Base-by-base conservation (phyloP, 192 early-diverging fungal genomes). In the Coemansia sp. region DNA sequence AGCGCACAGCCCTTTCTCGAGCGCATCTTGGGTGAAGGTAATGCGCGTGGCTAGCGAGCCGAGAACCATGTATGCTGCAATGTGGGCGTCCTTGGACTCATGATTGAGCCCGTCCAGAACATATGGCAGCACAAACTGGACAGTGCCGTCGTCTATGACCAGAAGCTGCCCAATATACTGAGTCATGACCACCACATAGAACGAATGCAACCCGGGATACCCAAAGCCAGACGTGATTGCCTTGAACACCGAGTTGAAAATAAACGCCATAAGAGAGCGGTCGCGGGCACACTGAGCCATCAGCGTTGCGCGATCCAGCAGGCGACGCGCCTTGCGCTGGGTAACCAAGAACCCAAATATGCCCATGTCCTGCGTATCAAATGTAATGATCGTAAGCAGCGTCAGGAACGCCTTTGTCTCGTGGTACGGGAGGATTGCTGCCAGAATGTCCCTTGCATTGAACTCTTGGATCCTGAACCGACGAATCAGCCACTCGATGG, bases 401-500 rank as follows among this genome's bases (percentile, higher is more conserved):
- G 88, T 86, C 56, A 90, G 81, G 81, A 97, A 99, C 42, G 88
- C 85, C 61, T 87, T 86, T 11, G 95, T 94, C 69, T 97, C 95
- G 63, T 99, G 95, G 79, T 93, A 99, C 29, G 97, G 97, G 56
- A 99, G 69, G 33, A 97, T 83, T 36, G 88, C 88, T 19, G 79
- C 86, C 25, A 99, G 46, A 5, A 96, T 65, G 7, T 84, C 84
- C 40, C 92, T 89, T 23, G 93, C 79, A 69, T 97, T 99, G 77
- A 90, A 88, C 67, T 93, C 91, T 62, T 99, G 79, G 66, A 99
- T 91, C 46, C 88, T 77, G 80, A 85, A 88, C 55, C 93, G 85
- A 35, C 94, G 87, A 15, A 97, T 79, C 36, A 99, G 84, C 92
- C 95, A 99, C 73, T 99, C 96, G 17, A 97, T 70, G 0, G 88